Percentiles rank a stretch among this genome's conserved stretches.
Conservation (phyloP, 1,139 yeast species). For the Geotrichum restrictum region DNA sequence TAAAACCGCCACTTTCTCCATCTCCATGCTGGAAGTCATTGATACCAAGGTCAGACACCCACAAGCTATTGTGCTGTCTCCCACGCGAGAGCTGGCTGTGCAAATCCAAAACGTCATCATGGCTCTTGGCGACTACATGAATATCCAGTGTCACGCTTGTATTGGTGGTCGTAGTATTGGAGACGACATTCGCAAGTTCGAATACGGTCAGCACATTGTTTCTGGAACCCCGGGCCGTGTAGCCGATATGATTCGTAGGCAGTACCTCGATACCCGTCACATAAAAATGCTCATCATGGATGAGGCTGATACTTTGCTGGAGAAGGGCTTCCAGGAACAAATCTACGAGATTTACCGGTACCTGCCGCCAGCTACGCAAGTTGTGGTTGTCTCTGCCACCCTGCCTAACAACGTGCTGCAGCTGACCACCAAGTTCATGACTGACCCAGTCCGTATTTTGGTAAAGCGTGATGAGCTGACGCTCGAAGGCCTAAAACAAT, state of each 20-base stretch:
- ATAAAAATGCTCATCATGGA: constrained; percentile 96
- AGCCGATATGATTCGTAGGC: constrained; percentile 92
- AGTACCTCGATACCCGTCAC: constrained; percentile 82
- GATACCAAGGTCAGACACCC: constrained; percentile 47
- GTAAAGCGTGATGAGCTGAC: constrained; percentile 98
- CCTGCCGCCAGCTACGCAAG: constrained; percentile 93
- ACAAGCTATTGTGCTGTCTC: constrained; percentile 90
- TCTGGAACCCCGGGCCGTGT: constrained; percentile 99
- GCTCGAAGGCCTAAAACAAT: constrained; percentile 97
- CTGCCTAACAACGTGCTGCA: constrained; percentile 97
- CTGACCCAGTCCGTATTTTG: constrained; percentile 93
- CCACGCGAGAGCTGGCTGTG: constrained; percentile 97
- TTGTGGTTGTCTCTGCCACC: constrained; percentile 93
- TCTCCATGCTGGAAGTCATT: constrained; percentile 91
- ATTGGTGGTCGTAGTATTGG: constrained; percentile 95
- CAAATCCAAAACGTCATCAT: constrained; percentile 96
- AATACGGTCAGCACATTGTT: constrained; percentile 90
- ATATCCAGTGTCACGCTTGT: constrained; percentile 93
- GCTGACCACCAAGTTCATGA: constrained; percentile 95
- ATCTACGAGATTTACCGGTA: constrained; percentile 93
- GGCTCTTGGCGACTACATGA: constrained; percentile 90
- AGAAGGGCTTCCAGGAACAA: constrained; percentile 96
- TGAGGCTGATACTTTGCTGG: constrained; percentile 98
- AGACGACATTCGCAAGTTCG: constrained; percentile 90
- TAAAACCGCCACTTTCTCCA: constrained; percentile 98